These are phyloP conservation scores for Prunus mira DNA, from an alignment of 306 rosid species.

Conservation along the genomic window DNA sequence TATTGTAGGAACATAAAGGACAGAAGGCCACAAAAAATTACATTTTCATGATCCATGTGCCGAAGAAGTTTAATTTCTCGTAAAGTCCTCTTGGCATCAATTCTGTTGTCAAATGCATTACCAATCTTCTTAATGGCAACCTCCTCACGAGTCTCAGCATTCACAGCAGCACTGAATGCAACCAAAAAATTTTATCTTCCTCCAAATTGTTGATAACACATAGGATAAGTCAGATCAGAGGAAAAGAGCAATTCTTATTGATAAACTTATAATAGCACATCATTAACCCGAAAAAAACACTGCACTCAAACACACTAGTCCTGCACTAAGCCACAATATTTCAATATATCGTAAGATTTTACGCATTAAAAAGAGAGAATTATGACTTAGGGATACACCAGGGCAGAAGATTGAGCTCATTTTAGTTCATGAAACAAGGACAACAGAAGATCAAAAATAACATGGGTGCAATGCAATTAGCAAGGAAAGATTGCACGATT, in stretches of 20 bases:
- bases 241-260: constrained; percentile 3
- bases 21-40: constrained; percentile 32
- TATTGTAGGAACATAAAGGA: constrained; percentile 13
- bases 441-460: background rate
- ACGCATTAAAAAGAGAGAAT: background rate
- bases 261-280: constrained; percentile 4
- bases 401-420: background rate
- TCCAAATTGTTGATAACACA: constrained; percentile 31
- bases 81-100: constrained; percentile 88
- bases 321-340: constrained; percentile 1
- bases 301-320: background rate
- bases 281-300: background rate
- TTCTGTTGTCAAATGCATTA: constrained; percentile 95
- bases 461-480: background rate
- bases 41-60: constrained; percentile 96
- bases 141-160: constrained; percentile 77
- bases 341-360: background rate
- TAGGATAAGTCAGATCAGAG: constrained; percentile 16
- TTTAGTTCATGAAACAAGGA: background rate
- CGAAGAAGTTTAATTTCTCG: constrained; percentile 94
- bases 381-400: background rate
- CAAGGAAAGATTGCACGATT: background rate
- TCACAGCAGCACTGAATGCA: constrained; percentile 79
- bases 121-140: constrained; percentile 99
- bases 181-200: constrained; percentile 28